Evolutionary conservation across 192 early-diverging fungal genomes (phyloP), one percentile per base, ranked within the genome.

Genomic region (Podila horticola): DNA sequence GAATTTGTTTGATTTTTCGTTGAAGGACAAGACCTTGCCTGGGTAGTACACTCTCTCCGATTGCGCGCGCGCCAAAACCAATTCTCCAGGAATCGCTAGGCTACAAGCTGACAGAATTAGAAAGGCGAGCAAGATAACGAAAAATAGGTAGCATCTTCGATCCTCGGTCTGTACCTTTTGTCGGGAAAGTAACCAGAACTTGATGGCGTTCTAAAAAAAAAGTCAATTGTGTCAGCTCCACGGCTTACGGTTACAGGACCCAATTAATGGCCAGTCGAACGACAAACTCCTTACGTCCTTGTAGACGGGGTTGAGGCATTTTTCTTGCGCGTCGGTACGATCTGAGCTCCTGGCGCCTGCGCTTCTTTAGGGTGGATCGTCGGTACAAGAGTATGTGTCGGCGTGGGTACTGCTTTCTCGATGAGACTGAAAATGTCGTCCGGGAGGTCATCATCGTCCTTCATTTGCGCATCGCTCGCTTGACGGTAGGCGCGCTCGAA

Each of bases 361-460:
- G 15, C 41, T 41, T 41, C 38, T 45, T 45, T 17, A 17, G 41
- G 15, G 11, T 57, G 8, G 4, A 45, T 61, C 30, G 59, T 30
- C 24, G 59, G 17, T 61, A 26, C 41, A 13, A 45, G 15, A 45
- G 13, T 45, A 3, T 45, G 26, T 30, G 59, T 30, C 17, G 59
- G 26, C 3, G 1, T 30, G 29, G 66, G 13, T 30, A 28, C 30
- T 11, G 66, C 20, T 12, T 64, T 20, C 13, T 69, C 24, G 5
- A 81, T 24, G 33, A 59, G 61, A 29, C 13, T 69, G 4, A 81
- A 50, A 34, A 81, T 49, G 49, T 81, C 66, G 49, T 81, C 77
- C 49, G 77, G 77, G 4, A 81, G 58, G n/a, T 41, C 77, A 33
- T 81, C 77, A 36, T 81, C 77, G 17, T 81, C 77, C 48, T 69